A percentile compares a stretch with the other conserved stretches of the same genome.
Evolutionary conservation across 805 yeast species (phyloP).

Genomic region (Geotrichum ghanense): DNA sequence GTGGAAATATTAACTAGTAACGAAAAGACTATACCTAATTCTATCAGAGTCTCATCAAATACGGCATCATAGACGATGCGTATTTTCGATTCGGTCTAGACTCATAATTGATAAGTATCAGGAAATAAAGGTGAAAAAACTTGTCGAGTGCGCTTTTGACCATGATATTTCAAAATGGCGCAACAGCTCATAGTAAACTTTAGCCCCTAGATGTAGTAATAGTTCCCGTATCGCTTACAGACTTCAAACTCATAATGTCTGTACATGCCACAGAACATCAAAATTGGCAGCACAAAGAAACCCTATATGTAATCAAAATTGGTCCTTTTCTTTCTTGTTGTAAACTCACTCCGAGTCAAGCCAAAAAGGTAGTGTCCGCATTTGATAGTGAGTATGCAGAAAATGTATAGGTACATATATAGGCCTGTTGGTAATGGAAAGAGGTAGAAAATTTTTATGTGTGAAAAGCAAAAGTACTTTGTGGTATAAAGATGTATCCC

Average conservation of each 20-base stretch:
- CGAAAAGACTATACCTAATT: constrained; percentile 46
- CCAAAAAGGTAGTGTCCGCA: constrained; percentile 21
- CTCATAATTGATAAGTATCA: constrained; percentile 46
- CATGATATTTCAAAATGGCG: constrained; percentile 30
- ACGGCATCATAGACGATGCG: constrained; percentile 59
- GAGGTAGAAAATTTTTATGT: constrained; percentile 26
- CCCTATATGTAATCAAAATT: constrained; percentile 18
- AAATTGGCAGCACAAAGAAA: constrained; percentile 21
- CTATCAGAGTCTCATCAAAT: constrained; percentile 62
- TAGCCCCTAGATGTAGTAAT: constrained; percentile 21
- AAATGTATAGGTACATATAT: constrained; percentile 16
- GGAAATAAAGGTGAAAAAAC: constrained; percentile 47
- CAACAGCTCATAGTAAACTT: constrained; percentile 18
- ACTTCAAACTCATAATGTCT: constrained; percentile 16
- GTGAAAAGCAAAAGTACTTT: constrained; percentile 53
- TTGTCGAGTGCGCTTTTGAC: constrained; percentile 52
- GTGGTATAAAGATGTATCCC: constrained; percentile 42
- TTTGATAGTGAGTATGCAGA: constrained; percentile 17
- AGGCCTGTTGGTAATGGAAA: constrained; percentile 16
- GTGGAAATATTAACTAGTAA: constrained; percentile 18
- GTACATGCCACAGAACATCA: constrained; percentile 20
- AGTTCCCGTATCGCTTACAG: constrained; percentile 21
- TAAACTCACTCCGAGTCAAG: constrained; percentile 13
- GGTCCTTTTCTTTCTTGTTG: constrained; percentile 15
- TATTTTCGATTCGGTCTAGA: constrained; percentile 58